phyloP scores from a whole-genome alignment of 2,329 filamentous ascomycete species.

The Penicillium sp. region DNA sequence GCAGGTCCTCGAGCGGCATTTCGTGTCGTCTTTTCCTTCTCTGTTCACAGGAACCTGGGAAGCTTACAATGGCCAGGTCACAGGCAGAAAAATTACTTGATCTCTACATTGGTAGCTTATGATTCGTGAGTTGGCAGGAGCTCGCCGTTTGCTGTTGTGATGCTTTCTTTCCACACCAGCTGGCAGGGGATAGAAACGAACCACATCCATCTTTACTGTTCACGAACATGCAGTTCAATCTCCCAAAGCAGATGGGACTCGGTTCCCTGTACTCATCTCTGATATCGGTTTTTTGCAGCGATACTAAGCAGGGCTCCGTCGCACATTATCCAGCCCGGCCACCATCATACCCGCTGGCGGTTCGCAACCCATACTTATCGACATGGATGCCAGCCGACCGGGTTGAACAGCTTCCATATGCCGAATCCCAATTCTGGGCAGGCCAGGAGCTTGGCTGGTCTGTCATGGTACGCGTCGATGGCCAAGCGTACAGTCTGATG shows the following conservation, averaged over 20 bases:
- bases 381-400: slow-evolving; percentile 50
- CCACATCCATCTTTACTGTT: background rate
- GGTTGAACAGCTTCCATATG: slow-evolving; percentile 41
- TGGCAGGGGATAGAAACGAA: background rate
- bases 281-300: slow-evolving; percentile 21
- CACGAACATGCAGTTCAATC: slow-evolving; percentile 20
- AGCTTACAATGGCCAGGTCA: background rate
- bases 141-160: background rate
- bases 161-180: background rate
- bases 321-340: slow-evolving; percentile 37
- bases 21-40: background rate
- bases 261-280: slow-evolving; percentile 29
- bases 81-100: background rate
- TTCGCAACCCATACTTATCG: slow-evolving; percentile 50
- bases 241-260: slow-evolving; percentile 26
- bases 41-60: background rate
- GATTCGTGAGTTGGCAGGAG: background rate
- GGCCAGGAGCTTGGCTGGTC: slow-evolving; percentile 49
- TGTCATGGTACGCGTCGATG: slow-evolving; percentile 48
- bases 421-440: slow-evolving; percentile 50
- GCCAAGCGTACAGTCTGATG: slow-evolving; percentile 48
- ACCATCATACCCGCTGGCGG: slow-evolving; percentile 51
- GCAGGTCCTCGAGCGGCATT: background rate
- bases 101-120: background rate
- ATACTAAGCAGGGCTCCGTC: slow-evolving; percentile 13